Conservation (phyloP, 78 protist species). For the slime mould (Dictyostelium discoideum) region DNA sequence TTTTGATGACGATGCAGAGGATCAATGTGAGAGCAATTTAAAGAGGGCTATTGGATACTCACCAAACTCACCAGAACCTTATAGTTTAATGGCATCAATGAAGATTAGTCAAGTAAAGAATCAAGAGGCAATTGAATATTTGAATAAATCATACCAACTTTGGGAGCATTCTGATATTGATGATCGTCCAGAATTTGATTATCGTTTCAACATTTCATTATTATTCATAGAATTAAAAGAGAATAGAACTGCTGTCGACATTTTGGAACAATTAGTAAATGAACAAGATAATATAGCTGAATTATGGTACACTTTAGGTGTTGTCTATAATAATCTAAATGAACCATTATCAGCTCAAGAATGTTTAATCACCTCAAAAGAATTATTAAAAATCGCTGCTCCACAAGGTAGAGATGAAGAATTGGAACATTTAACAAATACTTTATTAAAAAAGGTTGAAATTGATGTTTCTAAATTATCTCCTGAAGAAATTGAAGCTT, state of each 20-base stretch:
- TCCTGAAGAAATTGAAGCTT: background rate
- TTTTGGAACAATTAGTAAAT: conserved; percentile 52
- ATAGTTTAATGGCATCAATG: conserved; percentile 74
- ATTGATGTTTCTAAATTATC: conserved; percentile 13
- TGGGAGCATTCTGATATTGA: conserved; percentile 52
- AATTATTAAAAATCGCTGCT: conserved; percentile 13
- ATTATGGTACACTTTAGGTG: conserved; percentile 63
- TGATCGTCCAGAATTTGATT: conserved; percentile 69
- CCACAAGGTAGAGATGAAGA: background rate
- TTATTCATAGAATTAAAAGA: conserved; percentile 71
- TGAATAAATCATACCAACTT: conserved; percentile 46
- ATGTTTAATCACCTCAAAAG: conserved; percentile 27
- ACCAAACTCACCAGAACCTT: conserved; percentile 72
- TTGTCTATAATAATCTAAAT: conserved; percentile 16
- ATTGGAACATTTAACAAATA: conserved; percentile 14
- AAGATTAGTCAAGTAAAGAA: conserved; percentile 77
- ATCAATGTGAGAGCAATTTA: conserved; percentile 48
- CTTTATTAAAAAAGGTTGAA: background rate
- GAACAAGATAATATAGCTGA: conserved; percentile 84
- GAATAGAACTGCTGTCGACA: conserved; percentile 49
- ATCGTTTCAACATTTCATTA: conserved; percentile 44
- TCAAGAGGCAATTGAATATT: conserved; percentile 35
- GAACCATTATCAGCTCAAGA: conserved; percentile 68
- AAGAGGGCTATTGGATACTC: conserved; percentile 36
- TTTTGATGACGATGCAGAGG: conserved; percentile 79